Conservation (phyloP, 805 yeast genomes). For the Cyberlindnera japonica region DNA sequence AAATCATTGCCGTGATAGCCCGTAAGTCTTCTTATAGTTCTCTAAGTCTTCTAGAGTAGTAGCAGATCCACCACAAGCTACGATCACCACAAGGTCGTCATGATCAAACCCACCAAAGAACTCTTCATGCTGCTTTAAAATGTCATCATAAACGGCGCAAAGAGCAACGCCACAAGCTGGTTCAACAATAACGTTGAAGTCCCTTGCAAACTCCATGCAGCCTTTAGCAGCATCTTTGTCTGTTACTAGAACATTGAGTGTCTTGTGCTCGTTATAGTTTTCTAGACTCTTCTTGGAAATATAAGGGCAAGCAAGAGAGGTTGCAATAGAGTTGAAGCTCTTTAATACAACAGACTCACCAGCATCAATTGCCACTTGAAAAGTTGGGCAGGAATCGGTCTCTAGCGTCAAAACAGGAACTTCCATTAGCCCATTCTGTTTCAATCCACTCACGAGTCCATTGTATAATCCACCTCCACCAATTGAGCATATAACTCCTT, state of each 20-base stretch:
- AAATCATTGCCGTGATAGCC: too few species aligned
- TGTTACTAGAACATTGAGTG: conserved; percentile 40
- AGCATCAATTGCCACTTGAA: conserved; percentile 46
- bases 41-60: conserved; percentile 30
- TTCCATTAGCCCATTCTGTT: conserved; percentile 32
- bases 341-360: conserved; percentile 41
- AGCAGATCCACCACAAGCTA: conserved; percentile 57
- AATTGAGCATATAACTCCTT: conserved; percentile 49
- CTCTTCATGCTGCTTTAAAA: conserved; percentile 28
- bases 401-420: conserved; percentile 50
- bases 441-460: conserved; percentile 46
- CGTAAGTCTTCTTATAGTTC: conserved; percentile 16
- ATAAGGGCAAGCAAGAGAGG: conserved; percentile 59
- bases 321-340: conserved; percentile 52
- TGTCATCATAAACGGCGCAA: conserved; percentile 43
- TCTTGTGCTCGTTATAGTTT: conserved; percentile 39
- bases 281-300: conserved; percentile 49
- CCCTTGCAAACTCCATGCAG: conserved; percentile 46
- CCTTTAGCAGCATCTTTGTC: conserved; percentile 57
- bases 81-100: conserved; percentile 47
- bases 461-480: conserved; percentile 59
- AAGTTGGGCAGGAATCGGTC: conserved; percentile 60
- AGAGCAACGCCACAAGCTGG: conserved; percentile 76
- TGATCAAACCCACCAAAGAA: conserved; percentile 27
- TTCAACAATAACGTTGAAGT: conserved; percentile 52